phyloP scores from a whole-genome alignment of 1,284 basidiomycete species.

The Phaffia rhodozyma region DNA sequence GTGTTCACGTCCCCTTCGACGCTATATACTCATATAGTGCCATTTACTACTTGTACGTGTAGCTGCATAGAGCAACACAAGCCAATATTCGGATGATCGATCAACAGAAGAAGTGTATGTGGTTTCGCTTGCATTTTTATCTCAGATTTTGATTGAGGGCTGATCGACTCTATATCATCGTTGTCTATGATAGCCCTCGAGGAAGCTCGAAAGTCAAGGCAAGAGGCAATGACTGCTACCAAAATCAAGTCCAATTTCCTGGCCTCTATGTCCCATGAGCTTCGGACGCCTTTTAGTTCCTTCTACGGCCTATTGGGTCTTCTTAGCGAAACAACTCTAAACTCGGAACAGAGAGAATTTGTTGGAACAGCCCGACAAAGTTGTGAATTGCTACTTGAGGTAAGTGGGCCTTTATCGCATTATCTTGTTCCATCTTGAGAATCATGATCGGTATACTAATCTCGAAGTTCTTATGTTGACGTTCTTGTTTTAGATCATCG shows the following conservation, averaged over 20 bases:
- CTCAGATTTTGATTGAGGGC: too few relatives aligned
- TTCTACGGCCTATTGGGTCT: constrained; percentile 16
- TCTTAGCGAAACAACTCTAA: constrained; percentile 12
- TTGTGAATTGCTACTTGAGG: constrained; percentile 16
- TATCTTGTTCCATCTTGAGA: too few relatives aligned
- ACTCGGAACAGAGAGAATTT: constrained; percentile 15
- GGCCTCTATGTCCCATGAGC: constrained; percentile 14
- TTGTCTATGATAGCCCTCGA: constrained; percentile 7
- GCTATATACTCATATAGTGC: too few relatives aligned
- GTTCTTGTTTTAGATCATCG: constrained; percentile 9
- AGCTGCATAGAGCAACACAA: constrained; percentile 11
- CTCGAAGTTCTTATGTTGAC: background rate
- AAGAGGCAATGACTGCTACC: background rate
- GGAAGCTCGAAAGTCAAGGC: constrained; percentile 5
- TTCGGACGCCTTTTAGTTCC: constrained; percentile 14
- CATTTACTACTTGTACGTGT: too few relatives aligned
- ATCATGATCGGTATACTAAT: too few relatives aligned
- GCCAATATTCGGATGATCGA: constrained; percentile 13
- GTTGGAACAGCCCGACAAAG: constrained; percentile 9
- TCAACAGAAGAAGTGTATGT: too few relatives aligned
- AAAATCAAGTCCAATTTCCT: constrained; percentile 16
- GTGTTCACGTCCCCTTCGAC: too few relatives aligned
- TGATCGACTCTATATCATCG: too few relatives aligned
- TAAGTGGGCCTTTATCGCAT: background rate
- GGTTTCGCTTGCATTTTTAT: too few relatives aligned